phyloP scores from a whole-genome alignment of 495 filamentous ascomycete species.

The Aspergillus nidulans region DNA sequence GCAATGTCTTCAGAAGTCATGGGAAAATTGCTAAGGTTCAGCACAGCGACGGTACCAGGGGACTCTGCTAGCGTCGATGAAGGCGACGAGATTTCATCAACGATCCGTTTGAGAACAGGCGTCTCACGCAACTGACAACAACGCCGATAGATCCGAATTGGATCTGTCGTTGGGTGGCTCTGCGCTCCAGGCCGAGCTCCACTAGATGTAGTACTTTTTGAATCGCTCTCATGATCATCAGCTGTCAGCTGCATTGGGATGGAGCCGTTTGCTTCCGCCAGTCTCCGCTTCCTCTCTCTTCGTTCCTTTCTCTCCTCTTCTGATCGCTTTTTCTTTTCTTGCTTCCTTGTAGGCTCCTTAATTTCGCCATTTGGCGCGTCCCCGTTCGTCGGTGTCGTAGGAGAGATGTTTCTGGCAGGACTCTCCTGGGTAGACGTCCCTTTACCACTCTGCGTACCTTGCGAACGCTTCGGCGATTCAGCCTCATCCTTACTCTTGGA shows the following conservation, averaged over 20 bases:
- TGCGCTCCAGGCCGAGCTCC: constrained; percentile 47
- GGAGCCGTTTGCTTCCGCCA: constrained; percentile 76
- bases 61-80: constrained; percentile 53
- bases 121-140: constrained; percentile 94
- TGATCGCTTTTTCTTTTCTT: constrained; percentile 87
- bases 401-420: constrained; percentile 21
- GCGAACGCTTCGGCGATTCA: constrained; percentile 60
- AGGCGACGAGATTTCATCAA: constrained; percentile 74
- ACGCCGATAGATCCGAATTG: constrained; percentile 85
- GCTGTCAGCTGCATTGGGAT: constrained; percentile 72
- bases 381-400: constrained; percentile 19
- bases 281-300: constrained; percentile 73
- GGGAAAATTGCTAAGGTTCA: constrained; percentile 81
- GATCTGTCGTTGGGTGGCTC: constrained; percentile 79
- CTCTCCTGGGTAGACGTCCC: constrained; percentile 28
- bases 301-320: constrained; percentile 84
- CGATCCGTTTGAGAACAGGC: constrained; percentile 80
- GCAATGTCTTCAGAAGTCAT: constrained; percentile 77
- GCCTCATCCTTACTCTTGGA: constrained; percentile 65
- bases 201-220: constrained; percentile 22
- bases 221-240: constrained; percentile 50
- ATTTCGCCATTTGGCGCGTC: constrained; percentile 30
- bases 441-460: constrained; percentile 54
- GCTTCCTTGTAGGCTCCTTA: constrained; percentile 62
- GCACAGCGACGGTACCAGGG: constrained; percentile 67